phyloP scores from a whole-genome alignment of 2,329 filamentous ascomycete species.

The Colletotrichum spaethianum region DNA sequence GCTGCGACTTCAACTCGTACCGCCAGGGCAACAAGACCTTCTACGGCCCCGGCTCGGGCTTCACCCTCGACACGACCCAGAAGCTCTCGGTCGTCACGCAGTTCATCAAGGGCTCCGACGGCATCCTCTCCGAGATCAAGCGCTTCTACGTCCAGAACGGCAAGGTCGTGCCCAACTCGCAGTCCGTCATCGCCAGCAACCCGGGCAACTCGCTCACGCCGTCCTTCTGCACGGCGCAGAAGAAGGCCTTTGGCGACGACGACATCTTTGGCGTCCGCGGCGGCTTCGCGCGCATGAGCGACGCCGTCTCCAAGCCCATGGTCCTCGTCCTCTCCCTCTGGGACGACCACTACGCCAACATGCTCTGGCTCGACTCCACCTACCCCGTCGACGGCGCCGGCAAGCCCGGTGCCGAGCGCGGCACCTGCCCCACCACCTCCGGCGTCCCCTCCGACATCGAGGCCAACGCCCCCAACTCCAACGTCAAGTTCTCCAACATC shows the following conservation, averaged over 20 bases:
- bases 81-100: conserved; percentile 78
- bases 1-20: conserved; percentile 80
- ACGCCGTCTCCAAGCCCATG: conserved; percentile 58
- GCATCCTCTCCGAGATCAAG: conserved; percentile 72
- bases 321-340: conserved; percentile 67
- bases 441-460: conserved; percentile 68
- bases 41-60: conserved; percentile 69
- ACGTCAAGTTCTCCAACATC: conserved; percentile 69
- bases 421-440: conserved; percentile 66
- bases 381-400: conserved; percentile 65
- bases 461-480: conserved; percentile 59
- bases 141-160: conserved; percentile 77
- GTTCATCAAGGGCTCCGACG: conserved; percentile 65
- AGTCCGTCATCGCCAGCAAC: conserved; percentile 55
- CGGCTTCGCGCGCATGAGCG: conserved; percentile 70
- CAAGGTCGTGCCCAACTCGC: conserved; percentile 68
- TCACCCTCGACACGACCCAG: conserved; percentile 71
- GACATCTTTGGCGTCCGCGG: conserved; percentile 69
- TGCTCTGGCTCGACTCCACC: conserved; percentile 78
- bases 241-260: conserved; percentile 68
- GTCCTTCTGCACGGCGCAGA: conserved; percentile 71
- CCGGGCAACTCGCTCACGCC: conserved; percentile 67
- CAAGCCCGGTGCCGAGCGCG: conserved; percentile 65
- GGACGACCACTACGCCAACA: conserved; percentile 65
- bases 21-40: conserved; percentile 75